Conservation (phyloP, 1,284 basidiomycete genomes). For the Cutaneotrichosporon cavernicola region DNA sequence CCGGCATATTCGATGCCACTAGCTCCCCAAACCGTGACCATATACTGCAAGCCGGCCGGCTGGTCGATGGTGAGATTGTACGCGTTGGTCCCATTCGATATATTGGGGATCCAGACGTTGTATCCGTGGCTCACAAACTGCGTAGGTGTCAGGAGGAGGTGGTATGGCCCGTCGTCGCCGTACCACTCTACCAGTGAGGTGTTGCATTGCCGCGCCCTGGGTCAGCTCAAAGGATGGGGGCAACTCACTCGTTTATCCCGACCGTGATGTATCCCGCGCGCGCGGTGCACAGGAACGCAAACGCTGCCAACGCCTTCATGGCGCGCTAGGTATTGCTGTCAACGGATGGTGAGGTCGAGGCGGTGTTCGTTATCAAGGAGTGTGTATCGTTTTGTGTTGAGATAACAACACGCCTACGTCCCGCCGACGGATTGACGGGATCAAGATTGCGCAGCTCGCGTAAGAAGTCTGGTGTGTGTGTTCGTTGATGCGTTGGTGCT, state of each 20-base stretch:
- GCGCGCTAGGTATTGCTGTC: not conserved
- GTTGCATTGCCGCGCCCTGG: conserved; percentile 20
- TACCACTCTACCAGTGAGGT: conserved; percentile 31
- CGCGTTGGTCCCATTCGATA: conserved; percentile 35
- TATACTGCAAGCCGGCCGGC: conserved; percentile 41
- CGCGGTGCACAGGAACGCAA: not conserved
- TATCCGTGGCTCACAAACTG: conserved; percentile 43
- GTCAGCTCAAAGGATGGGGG: conserved; percentile 1
- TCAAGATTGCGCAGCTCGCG: not conserved
- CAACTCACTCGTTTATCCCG: conserved; percentile 21
- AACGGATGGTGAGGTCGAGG: not conserved
- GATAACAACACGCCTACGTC: not conserved
- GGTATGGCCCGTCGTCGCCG: conserved; percentile 50
- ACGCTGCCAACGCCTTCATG: not conserved
- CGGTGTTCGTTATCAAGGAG: not conserved
- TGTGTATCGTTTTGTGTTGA: not conserved
- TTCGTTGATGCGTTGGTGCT: not conserved
- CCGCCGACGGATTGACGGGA: not conserved
- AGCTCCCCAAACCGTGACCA: conserved; percentile 49
- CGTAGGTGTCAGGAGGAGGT: conserved; percentile 45
- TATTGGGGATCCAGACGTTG: conserved; percentile 48
- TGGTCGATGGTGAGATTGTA: conserved; percentile 41
- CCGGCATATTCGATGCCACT: conserved; percentile 47
- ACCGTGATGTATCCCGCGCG: conserved; percentile 27
- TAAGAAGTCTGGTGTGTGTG: not conserved